Evolutionary conservation across 2,329 filamentous ascomycete species (phyloP), one percentile per base, ranked within the genome.

Genomic region (Botrytis aclada): DNA sequence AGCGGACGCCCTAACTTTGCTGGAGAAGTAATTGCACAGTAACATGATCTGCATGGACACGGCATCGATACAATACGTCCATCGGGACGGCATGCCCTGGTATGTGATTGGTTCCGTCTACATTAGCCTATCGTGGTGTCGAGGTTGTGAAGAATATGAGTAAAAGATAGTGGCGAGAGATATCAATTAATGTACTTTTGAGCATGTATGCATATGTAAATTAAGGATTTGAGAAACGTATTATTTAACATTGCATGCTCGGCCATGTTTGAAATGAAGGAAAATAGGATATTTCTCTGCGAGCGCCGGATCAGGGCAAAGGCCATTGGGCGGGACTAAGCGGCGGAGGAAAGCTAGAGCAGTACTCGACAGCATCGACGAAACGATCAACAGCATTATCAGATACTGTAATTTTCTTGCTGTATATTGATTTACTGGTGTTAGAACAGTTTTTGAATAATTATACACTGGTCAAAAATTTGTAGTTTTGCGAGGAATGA

Each of bases 381-480:
- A n/a, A 54, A 54, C 47, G 47, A 54, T n/a, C 25, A n/a, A 54
- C 25, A 54, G 25, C 2, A 2, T 16, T n/a, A n/a, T n/a, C 5
- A 16, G 47, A 12, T 25, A n/a, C 47, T 54, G 0, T n/a, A 3
- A n/a, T 54, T 54, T 0, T 54, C 47, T n/a, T 4, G 25, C 12
- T 54, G 47, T 25, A 16, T 54, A 54, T 54, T 54, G 5, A n/a
- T 54, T 54, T n/a, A n/a, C 47, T 54, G 12, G 4, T 54, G 0
- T 54, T 54, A 7, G 1, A 54, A 3, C n/a, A n/a, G 25, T 25
- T 54, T 54, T 16, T 4, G 45, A 54, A 54, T n/a, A 54, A 16
- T n/a, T 0, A 16, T 1, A 0, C 7, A n/a, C 47, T n/a, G 12
- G 12, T 54, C 47, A 3, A 54, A 54, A 7, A 2, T 54, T 3